phyloP scores from a whole-genome alignment of 2,329 filamentous ascomycete genomes.

The Fusarium neocosmosporiellum region DNA sequence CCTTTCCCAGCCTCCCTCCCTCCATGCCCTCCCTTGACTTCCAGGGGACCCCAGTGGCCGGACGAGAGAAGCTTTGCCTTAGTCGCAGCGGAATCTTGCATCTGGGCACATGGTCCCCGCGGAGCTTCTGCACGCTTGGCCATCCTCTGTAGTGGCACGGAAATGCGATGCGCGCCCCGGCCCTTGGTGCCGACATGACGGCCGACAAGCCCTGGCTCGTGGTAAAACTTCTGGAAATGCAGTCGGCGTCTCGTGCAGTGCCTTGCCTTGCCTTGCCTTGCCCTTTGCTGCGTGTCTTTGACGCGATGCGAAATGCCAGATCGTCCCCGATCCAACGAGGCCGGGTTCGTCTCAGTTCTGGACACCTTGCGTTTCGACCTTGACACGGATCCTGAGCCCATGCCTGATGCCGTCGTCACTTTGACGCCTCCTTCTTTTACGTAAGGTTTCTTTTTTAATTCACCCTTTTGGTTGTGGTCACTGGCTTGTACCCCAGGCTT shows the following conservation, averaged over 20 bases:
- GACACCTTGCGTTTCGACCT: neutral
- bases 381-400: neutral
- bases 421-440: neutral
- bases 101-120: constrained; percentile 31
- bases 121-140: constrained; percentile 31
- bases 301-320: constrained; percentile 25
- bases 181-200: constrained; percentile 14
- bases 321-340: neutral
- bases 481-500: neutral
- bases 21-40: constrained; percentile 16
- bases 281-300: constrained; percentile 17
- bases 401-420: neutral
- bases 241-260: constrained; percentile 12
- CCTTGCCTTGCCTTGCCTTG: neutral
- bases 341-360: neutral
- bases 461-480: neutral
- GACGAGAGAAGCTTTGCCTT: constrained; percentile 32
- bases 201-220: constrained; percentile 8
- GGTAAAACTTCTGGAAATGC: constrained; percentile 31
- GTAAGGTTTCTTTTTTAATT: neutral
- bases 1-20: constrained; percentile 18
- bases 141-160: constrained; percentile 32
- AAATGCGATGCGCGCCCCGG: constrained; percentile 27
- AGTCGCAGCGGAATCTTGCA: constrained; percentile 47
- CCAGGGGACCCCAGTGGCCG: constrained; percentile 23